Percentiles rank a stretch among this genome's conserved stretches.
phyloP scores from a whole-genome alignment of 2,329 filamentous ascomycete genomes.

The Chrysoporthe cubensis region DNA sequence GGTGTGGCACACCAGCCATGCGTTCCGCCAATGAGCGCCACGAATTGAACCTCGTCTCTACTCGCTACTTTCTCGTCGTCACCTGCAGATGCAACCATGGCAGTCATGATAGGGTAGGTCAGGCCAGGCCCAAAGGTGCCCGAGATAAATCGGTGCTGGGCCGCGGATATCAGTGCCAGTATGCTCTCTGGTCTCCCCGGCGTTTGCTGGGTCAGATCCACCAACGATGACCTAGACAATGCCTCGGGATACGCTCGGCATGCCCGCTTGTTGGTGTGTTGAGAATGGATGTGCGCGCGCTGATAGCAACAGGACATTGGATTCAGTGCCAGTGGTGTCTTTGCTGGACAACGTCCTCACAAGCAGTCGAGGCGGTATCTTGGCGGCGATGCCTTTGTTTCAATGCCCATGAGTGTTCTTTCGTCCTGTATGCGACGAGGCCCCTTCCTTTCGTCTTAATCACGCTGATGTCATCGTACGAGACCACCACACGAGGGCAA shows the following conservation, averaged over 20 bases:
- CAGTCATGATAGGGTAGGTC: neutral
- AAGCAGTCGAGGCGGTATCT: too few species aligned
- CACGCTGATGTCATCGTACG: too few species aligned
- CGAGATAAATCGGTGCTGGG: neutral
- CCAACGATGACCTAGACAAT: too few species aligned
- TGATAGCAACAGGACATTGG: neutral
- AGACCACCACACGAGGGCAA: neutral
- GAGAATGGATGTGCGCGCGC: neutral
- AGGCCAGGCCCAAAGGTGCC: neutral
- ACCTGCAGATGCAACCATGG: slow-evolving; percentile 8
- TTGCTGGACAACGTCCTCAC: neutral
- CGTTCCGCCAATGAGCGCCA: slow-evolving; percentile 18
- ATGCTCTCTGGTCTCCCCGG: neutral
- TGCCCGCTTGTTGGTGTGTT: neutral
- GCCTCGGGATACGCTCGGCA: neutral
- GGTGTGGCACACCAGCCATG: slow-evolving; percentile 20
- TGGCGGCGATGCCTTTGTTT: too few species aligned
- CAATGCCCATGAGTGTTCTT: too few species aligned
- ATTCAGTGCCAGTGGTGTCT: neutral
- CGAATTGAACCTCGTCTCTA: neutral
- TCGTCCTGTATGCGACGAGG: too few species aligned
- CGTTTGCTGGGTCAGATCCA: neutral
- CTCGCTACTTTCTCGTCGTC: slow-evolving; percentile 4
- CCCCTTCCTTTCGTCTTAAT: too few species aligned
- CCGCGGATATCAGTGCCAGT: neutral